phyloP scores from a whole-genome alignment of 768 basidiomycete species.

The Amanita molliuscula region DNA sequence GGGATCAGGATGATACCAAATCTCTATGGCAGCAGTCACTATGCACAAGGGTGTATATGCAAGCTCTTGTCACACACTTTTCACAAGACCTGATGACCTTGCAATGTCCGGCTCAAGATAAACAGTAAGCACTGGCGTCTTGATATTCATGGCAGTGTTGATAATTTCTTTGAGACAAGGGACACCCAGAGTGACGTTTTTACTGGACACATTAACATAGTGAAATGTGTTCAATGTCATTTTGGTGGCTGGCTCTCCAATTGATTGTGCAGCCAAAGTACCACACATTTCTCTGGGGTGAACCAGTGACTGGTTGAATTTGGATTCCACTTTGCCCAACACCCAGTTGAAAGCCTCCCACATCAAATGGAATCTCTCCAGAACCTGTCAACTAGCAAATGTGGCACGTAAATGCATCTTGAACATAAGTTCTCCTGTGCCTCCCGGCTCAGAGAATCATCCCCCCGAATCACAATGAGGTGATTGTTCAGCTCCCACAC shows the following conservation, averaged over 20 bases:
- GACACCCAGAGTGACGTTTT: conserved; percentile 99
- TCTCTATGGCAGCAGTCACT: conserved; percentile 90
- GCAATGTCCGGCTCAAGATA: conserved; percentile 72
- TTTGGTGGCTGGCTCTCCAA: conserved; percentile 98
- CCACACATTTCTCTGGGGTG: conserved; percentile 99
- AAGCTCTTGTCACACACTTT: conserved; percentile 86
- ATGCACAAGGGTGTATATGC: conserved; percentile 91
- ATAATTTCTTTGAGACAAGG: conserved; percentile 99
- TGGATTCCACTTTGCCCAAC: conserved; percentile 87
- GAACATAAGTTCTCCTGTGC: conserved; percentile 86
- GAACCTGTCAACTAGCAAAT: conserved; percentile 75
- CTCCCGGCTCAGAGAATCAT: conserved; percentile 61
- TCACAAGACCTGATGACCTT: conserved; percentile 51
- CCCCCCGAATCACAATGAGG: conserved; percentile 81
- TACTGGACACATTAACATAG: conserved; percentile 99
- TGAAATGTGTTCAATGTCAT: conserved; percentile 99
- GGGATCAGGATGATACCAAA: conserved; percentile 95
- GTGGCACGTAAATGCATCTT: conserved; percentile 88
- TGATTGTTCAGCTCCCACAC: conserved; percentile 67
- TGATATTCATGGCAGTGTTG: conserved; percentile 97
- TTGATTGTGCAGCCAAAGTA: conserved; percentile 94
- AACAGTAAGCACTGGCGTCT: conserved; percentile 93
- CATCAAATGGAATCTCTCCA: conserved; percentile 84
- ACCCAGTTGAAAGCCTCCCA: conserved; percentile 98
- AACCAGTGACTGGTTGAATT: conserved; percentile 88